Evolutionary conservation across 352 stramenopile species (phyloP).

Genomic region (Pythium plurisporium): DNA sequence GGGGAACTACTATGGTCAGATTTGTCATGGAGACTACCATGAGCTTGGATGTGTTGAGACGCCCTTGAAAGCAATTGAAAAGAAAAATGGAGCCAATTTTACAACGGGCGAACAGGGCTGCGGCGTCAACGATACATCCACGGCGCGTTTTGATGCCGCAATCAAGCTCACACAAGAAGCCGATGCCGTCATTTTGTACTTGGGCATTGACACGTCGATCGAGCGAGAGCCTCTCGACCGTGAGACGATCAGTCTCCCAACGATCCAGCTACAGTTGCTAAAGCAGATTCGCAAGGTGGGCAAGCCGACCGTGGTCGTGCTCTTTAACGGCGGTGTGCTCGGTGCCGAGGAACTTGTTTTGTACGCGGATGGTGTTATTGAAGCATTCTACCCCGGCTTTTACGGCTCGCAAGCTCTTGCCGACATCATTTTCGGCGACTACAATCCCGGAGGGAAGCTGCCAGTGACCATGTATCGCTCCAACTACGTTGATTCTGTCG

Average conservation of each 20-base stretch:
- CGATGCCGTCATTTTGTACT: constrained; percentile 66
- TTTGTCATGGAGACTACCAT: constrained; percentile 72
- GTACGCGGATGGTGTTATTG: constrained; percentile 58
- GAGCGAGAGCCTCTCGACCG: constrained; percentile 74
- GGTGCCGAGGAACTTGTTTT: constrained; percentile 68
- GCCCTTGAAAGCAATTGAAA: constrained; percentile 58
- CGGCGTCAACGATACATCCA: constrained; percentile 65
- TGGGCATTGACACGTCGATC: constrained; percentile 81
- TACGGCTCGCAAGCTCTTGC: constrained; percentile 74
- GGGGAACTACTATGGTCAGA: constrained; percentile 86
- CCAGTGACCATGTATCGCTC: constrained; percentile 86
- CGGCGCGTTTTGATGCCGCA: constrained; percentile 43
- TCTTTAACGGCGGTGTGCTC: constrained; percentile 87
- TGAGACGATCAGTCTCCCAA: constrained; percentile 64
- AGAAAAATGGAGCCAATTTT: constrained; percentile 33
- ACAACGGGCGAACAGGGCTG: constrained; percentile 43
- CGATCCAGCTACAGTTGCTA: constrained; percentile 73
- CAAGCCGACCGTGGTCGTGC: constrained; percentile 73
- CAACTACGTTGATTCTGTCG: constrained; percentile 62
- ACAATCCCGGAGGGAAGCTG: constrained; percentile 77
- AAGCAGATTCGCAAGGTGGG: constrained; percentile 49
- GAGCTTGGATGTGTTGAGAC: constrained; percentile 66
- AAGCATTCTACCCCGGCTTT: constrained; percentile 83
- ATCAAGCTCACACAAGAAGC: constrained; percentile 32
- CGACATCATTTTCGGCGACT: constrained; percentile 79